A percentile compares a stretch with the other conserved stretches of the same genome.
These are phyloP conservation scores for Gastrolobium villosum DNA, from an alignment of 306 rosid species.

Conservation along the genomic window DNA sequence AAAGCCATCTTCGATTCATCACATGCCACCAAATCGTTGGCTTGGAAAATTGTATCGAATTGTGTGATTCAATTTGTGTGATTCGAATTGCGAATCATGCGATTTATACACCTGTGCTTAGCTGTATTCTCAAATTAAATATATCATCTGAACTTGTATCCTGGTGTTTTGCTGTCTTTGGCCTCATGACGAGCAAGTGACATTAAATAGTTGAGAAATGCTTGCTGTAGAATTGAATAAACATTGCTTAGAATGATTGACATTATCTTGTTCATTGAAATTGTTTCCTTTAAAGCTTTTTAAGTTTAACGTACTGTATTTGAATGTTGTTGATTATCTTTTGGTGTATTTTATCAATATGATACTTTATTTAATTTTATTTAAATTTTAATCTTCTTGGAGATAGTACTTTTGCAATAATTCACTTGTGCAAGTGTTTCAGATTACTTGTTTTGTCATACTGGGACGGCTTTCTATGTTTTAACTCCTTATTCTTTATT, in stretches of 20 bases:
- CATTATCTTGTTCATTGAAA: neutral
- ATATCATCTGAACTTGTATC: too few species aligned
- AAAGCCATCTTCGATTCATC: neutral
- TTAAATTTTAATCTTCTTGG: neutral
- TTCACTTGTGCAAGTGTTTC: conserved; percentile 4
- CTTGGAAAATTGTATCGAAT: neutral
- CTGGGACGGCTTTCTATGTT: neutral
- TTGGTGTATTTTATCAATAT: neutral
- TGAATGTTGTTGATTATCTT: neutral
- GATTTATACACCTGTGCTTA: too few species aligned
- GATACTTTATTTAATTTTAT: neutral
- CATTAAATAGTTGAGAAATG: neutral
- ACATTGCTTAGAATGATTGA: neutral
- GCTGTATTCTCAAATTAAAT: too few species aligned
- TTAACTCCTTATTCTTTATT: neutral
- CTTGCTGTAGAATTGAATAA: neutral
- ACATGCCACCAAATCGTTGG: too few species aligned
- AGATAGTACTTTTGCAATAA: neutral
- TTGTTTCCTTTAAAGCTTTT: neutral
- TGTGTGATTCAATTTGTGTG: neutral
- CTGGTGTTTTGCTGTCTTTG: too few species aligned
- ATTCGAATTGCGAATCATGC: neutral
- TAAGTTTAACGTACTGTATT: neutral
- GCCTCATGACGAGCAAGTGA: too few species aligned
- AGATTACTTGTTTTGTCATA: neutral